A percentile compares a stretch with the other conserved stretches of the same genome.
Conservation (phyloP, 2,329 filamentous ascomycete genomes). For the Apiospora malaysiana region DNA sequence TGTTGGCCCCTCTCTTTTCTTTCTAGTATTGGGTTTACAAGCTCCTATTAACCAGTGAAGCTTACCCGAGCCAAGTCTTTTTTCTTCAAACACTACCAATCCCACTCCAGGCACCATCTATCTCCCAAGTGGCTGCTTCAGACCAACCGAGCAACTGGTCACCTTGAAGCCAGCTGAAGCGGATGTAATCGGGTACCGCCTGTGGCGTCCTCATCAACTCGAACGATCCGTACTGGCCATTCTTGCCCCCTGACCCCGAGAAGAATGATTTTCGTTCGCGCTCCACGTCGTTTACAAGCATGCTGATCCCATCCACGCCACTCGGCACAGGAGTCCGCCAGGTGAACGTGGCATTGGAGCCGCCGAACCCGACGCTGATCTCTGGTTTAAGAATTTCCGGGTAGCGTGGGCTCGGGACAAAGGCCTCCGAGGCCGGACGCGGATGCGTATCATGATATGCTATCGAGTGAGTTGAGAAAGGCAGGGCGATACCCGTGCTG, state of each 20-base stretch:
- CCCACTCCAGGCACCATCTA: conserved; percentile 26
- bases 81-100: conserved; percentile 1
- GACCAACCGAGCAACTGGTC: conserved; percentile 25
- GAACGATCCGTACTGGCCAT: conserved; percentile 20
- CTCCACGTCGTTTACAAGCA: conserved; percentile 26
- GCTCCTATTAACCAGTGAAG: background rate
- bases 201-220: conserved; percentile 28
- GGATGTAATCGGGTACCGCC: conserved; percentile 29
- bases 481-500: conserved; percentile 12
- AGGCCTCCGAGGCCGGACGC: background rate
- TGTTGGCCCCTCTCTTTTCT: background rate
- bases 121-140: conserved; percentile 27
- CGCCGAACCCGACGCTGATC: conserved; percentile 22
- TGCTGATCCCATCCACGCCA: conserved; percentile 24
- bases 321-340: conserved; percentile 21
- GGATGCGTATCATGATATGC: background rate
- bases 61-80: background rate
- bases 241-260: background rate
- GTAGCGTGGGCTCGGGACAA: background rate
- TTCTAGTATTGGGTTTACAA: background rate
- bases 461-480: conserved; percentile 13
- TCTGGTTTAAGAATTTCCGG: conserved; percentile 25
- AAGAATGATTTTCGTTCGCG: conserved; percentile 14
- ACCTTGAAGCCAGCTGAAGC: conserved; percentile 28
- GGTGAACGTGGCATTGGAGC: conserved; percentile 24